These are phyloP conservation scores for Sugiyamaella smithiae DNA, from an alignment of 805 yeast species.

Conservation along the genomic window DNA sequence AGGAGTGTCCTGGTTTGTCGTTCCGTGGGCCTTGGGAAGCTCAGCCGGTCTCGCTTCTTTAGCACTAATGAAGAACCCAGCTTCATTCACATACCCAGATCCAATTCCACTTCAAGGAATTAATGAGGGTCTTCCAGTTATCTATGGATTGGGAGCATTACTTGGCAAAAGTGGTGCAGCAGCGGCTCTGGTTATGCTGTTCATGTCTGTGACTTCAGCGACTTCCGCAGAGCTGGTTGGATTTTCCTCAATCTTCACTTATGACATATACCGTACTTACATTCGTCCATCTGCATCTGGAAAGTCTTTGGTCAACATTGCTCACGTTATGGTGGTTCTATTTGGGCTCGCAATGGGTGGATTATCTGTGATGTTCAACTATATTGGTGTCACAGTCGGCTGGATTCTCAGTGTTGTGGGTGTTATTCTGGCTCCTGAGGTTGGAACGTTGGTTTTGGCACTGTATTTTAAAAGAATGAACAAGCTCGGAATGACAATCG, in stretches of 20 bases:
- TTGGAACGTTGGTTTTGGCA: conserved; percentile 69
- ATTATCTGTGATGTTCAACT: conserved; percentile 73
- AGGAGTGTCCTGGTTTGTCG: conserved; percentile 86
- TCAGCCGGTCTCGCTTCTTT: conserved; percentile 82
- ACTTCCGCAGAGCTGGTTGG: conserved; percentile 89
- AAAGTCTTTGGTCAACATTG: conserved; percentile 60
- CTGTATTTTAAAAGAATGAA: conserved; percentile 65
- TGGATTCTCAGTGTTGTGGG: conserved; percentile 87
- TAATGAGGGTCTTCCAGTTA: conserved; percentile 62
- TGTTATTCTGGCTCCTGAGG: conserved; percentile 80
- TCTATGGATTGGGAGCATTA: conserved; percentile 75
- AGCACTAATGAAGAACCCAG: conserved; percentile 63
- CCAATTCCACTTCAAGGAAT: conserved; percentile 64
- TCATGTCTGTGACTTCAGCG: conserved; percentile 91
- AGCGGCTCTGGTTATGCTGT: conserved; percentile 70
- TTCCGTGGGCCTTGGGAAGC: conserved; percentile 79
- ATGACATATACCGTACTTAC: conserved; percentile 79
- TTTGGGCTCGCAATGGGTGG: conserved; percentile 70
- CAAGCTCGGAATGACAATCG: conserved; percentile 59
- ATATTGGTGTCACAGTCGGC: conserved; percentile 82
- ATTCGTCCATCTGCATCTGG: conserved; percentile 76
- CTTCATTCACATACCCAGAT: conserved; percentile 78
- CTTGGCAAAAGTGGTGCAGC: conserved; percentile 88
- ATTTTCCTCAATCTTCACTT: conserved; percentile 78
- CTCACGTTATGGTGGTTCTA: conserved; percentile 63